These are phyloP conservation scores for Aspergillus proliferans DNA, from an alignment of 2,329 filamentous ascomycete genomes.

Conservation along the genomic window DNA sequence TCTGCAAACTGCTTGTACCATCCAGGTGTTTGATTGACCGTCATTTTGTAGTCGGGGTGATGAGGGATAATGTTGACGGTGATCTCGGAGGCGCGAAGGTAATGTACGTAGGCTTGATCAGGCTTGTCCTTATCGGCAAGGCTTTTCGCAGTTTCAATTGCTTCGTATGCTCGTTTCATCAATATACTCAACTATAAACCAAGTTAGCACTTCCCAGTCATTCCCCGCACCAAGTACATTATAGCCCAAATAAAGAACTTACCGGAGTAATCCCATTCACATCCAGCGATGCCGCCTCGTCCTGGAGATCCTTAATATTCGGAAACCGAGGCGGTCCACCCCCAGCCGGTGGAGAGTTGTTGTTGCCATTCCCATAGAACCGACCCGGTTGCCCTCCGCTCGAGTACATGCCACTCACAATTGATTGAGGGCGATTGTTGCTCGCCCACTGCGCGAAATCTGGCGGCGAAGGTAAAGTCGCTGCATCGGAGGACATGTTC, in stretches of 20 bases:
- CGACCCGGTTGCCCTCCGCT: conserved; percentile 18
- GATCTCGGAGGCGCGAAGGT: conserved; percentile 74
- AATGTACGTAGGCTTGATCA: conserved; percentile 75
- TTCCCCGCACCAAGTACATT: conserved; percentile 1
- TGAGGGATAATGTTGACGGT: conserved; percentile 68
- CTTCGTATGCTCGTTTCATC: conserved; percentile 29
- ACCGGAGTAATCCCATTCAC: conserved; percentile 29
- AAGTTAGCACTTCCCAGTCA: conserved; percentile 9
- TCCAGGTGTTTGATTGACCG: conserved; percentile 50
- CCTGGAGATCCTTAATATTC: conserved; percentile 37
- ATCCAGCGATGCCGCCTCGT: conserved; percentile 29
- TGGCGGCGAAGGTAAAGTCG: conserved; percentile 30
- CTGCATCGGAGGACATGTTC: conserved; percentile 36
- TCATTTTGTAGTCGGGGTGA: conserved; percentile 65
- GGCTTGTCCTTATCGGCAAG: conserved; percentile 38
- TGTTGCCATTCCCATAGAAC: conserved; percentile 19
- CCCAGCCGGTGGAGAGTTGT: conserved; percentile 9
- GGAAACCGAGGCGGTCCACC: conserved; percentile 25
- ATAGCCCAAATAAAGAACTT: conserved; percentile 6
- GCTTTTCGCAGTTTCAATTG: conserved; percentile 27
- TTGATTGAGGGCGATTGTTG: conserved; percentile 18
- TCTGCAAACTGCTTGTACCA: conserved; percentile 46
- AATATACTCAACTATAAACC: conserved; percentile 27
- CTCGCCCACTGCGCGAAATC: conserved; percentile 29
- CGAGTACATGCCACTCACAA: conserved; percentile 22